Percentiles rank a stretch among this genome's conserved stretches.
These are phyloP conservation scores for Colletotrichum euphorbiae DNA, from an alignment of 2,329 filamentous ascomycete species.

Conservation along the genomic window DNA sequence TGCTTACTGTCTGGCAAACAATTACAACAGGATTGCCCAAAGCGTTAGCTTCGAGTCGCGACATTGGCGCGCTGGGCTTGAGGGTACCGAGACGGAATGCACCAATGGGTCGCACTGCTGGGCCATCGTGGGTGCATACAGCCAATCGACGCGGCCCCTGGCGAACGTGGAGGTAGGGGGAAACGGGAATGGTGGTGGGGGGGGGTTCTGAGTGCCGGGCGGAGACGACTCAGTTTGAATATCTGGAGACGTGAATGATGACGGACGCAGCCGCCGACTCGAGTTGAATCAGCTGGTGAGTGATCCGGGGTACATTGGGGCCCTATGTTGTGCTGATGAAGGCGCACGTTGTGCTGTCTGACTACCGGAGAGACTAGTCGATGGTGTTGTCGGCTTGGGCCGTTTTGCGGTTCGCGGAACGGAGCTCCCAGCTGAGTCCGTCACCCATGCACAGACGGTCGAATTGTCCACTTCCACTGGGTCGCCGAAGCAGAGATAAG, in stretches of 20 bases:
- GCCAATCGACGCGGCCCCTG: conserved; percentile 30
- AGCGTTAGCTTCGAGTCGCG: conserved; percentile 13
- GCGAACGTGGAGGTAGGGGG: conserved; percentile 24
- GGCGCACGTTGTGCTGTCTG: background rate
- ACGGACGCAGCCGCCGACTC: background rate
- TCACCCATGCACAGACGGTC: background rate
- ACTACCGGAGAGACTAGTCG: background rate
- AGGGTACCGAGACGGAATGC: conserved; percentile 5
- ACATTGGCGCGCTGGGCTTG: conserved; percentile 20
- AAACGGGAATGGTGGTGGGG: background rate
- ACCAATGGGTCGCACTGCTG: conserved; percentile 33
- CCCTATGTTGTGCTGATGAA: background rate
- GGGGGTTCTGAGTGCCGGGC: background rate
- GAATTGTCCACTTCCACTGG: background rate
- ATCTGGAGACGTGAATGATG: background rate
- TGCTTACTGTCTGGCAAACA: conserved; percentile 2
- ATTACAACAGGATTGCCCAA: conserved; percentile 12
- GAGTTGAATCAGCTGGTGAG: background rate
- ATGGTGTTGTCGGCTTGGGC: conserved; percentile 1
- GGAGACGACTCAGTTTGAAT: conserved; percentile 23
- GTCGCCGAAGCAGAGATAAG: conserved; percentile 17
- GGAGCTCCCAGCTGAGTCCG: background rate
- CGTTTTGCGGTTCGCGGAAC: conserved; percentile 7
- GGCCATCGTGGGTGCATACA: conserved; percentile 31
- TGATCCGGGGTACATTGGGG: background rate